Base-by-base conservation (phyloP, 2,329 filamentous ascomycete genomes). In the Hypoxylon sp. region DNA sequence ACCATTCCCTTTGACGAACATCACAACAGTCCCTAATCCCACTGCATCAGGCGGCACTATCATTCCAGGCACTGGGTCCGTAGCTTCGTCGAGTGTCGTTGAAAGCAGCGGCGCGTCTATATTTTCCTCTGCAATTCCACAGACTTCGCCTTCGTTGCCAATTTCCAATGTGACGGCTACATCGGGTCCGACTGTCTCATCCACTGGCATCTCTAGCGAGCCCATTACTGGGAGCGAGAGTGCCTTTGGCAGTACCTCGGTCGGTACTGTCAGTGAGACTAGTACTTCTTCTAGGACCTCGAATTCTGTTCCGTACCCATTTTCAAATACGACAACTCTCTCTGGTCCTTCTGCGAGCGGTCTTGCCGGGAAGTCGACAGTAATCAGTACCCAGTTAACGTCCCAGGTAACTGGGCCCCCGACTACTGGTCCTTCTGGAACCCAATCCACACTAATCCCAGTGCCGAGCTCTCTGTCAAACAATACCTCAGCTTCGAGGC, bases 261-360 rank as follows among this genome's bases (percentile, higher is more conserved):
- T 31, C 3, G 14, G 49, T 46, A 50, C 58, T 11, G 48, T 46
- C 14, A 49, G 62, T 37, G 17, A 20, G 37, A 56, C 61, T n/a
- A 22, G 46, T 14, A 58, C 58, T 17, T 56, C 69, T 27, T 48
- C 49, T 22, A 17, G 35, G 22, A 63, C 61, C 13, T 49, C 50
- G 17, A 69, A 53, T 48, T 72, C 73, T 46, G 64, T 51, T 42
- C 53, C 68, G 6, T 72, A 63, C 51, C 65, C 73, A 13, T 27
- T 69, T 35, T 67, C 68, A 10, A 74, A 70, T 30, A 42, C 30
- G 17, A 68, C 70, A 10, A 54, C 37, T 11, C 61, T 27, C 40
- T 51, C 54, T 30, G 46, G 54, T 20, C 20, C 58, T 50, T 37
- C 67, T 10, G 27, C 55, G 3, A 68, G 44, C 49, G 33, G 58